A percentile compares a stretch with the other conserved stretches of the same genome.
Conservation (phyloP, 1,284 basidiomycete genomes). For the Volvariella volvacea region DNA sequence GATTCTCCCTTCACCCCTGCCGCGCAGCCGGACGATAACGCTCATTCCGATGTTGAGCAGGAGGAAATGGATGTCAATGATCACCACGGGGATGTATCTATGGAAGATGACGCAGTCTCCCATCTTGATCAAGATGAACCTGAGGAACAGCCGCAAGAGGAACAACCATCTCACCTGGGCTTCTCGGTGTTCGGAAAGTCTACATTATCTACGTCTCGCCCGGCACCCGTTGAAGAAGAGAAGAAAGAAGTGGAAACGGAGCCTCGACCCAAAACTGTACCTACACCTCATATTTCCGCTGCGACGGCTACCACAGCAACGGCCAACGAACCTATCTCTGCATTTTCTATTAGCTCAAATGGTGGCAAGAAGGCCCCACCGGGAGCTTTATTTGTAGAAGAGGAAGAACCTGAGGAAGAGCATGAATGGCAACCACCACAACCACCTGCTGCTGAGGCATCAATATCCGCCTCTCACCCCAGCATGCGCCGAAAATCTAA, state of each 20-base stretch:
- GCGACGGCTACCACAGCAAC: constrained; percentile 9
- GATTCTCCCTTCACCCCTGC: too few relatives aligned
- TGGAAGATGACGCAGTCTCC: constrained; percentile 6
- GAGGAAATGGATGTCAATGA: neutral
- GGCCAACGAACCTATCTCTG: constrained; percentile 14
- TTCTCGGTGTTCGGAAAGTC: constrained; percentile 19
- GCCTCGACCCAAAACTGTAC: too few relatives aligned
- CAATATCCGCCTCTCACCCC: constrained; percentile 2
- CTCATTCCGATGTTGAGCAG: too few relatives aligned
- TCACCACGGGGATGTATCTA: constrained; percentile 2
- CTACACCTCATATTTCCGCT: constrained; percentile 3
- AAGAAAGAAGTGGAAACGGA: too few relatives aligned
- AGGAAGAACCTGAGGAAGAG: constrained; percentile 18
- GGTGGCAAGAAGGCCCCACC: constrained; percentile 22
- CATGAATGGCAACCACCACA: constrained; percentile 6
- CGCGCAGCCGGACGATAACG: too few relatives aligned
- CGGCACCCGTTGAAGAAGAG: too few relatives aligned
- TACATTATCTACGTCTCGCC: too few relatives aligned
- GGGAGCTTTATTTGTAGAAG: constrained; percentile 27
- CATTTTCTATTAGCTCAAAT: constrained; percentile 9
- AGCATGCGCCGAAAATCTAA: constrained; percentile 8
- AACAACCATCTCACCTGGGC: constrained; percentile 12
- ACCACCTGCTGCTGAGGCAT: neutral
- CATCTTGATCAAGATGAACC: neutral
- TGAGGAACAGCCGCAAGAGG: constrained; percentile 1